Percentiles rank a stretch among this genome's conserved stretches.
Conservation (phyloP, 305 asterid species). For the Fraxinus baroniana region DNA sequence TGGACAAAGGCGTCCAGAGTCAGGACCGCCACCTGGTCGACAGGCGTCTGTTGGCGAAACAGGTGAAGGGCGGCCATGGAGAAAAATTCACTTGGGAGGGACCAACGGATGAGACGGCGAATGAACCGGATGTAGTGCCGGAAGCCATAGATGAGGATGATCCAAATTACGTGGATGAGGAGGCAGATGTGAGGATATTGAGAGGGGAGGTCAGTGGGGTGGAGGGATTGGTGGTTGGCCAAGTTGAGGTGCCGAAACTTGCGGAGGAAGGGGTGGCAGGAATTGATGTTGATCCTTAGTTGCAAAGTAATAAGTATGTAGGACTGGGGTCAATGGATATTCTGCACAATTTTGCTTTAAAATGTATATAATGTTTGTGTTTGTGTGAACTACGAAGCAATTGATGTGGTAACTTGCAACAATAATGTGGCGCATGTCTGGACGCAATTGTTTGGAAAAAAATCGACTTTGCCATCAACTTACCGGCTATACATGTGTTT, state of each 20-base stretch:
- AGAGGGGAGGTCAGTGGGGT: slow-evolving; percentile 40
- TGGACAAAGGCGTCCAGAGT: too few relatives aligned
- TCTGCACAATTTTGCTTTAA: too few relatives aligned
- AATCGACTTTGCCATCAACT: too few relatives aligned
- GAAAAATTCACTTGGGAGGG: slow-evolving; percentile 71
- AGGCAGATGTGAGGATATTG: slow-evolving; percentile 36
- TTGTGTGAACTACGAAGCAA: too few relatives aligned
- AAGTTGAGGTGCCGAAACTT: slow-evolving; percentile 40
- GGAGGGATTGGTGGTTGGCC: slow-evolving; percentile 36
- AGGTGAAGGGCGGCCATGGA: slow-evolving; percentile 42
- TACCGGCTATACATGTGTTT: too few relatives aligned
- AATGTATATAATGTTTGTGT: too few relatives aligned
- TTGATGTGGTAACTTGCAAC: too few relatives aligned
- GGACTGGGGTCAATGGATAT: too few relatives aligned
- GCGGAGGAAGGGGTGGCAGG: slow-evolving; percentile 43
- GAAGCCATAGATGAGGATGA: slow-evolving; percentile 45
- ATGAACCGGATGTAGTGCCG: slow-evolving; percentile 41
- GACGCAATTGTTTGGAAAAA: too few relatives aligned
- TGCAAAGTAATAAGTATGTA: slow-evolving; percentile 23
- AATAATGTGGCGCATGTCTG: too few relatives aligned
- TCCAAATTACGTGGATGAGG: slow-evolving; percentile 57
- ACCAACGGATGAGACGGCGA: not conserved
- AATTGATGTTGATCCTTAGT: slow-evolving; percentile 36
- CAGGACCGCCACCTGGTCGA: slow-evolving; percentile 32
- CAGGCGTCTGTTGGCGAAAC: slow-evolving; percentile 27